Evolutionary conservation across 805 yeast genomes (phyloP).

Genomic region (Lipomyces spencermartinsiae): DNA sequence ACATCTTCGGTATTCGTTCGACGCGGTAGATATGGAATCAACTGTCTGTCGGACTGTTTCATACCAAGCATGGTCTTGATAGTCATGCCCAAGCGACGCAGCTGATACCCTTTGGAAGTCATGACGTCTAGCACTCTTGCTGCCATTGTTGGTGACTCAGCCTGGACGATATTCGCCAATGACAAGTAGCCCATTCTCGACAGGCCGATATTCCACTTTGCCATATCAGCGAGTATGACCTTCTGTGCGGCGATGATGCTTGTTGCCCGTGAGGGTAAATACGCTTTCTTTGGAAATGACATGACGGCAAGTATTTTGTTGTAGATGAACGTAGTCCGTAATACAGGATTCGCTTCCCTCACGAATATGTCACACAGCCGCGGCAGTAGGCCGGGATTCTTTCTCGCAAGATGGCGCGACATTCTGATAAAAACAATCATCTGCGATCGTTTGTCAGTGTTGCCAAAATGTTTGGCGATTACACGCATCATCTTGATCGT

Average conservation of each 20-base stretch:
- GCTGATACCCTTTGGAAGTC: conserved; percentile 17
- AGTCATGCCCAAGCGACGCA: conserved; percentile 8
- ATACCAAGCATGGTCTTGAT: conserved; percentile 12
- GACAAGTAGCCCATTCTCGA: conserved; percentile 27
- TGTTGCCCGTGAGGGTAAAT: conserved; percentile 1
- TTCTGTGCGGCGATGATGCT: conserved; percentile 18
- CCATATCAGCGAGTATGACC: conserved; percentile 18
- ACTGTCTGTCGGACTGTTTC: conserved; percentile 1
- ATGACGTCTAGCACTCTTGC: conserved; percentile 20
- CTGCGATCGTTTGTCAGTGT: conserved; percentile 18
- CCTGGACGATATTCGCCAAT: conserved; percentile 19
- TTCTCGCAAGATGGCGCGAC: conserved; percentile 6
- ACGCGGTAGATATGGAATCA: conserved; percentile 15
- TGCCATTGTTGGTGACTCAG: conserved; percentile 18
- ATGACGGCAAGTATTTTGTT: conserved; percentile 20
- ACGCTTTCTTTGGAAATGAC: conserved; percentile 14
- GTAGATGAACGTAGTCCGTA: conserved; percentile 22
- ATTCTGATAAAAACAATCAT: conserved; percentile 18
- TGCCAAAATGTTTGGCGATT: conserved; percentile 2
- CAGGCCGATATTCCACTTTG: conserved; percentile 7
- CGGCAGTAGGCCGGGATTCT: conserved; percentile 13
- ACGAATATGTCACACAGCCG: conserved; percentile 23
- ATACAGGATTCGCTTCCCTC: background rate
- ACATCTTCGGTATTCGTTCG: conserved; percentile 11
- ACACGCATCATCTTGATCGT: conserved; percentile 18